A percentile compares a stretch with the other conserved stretches of the same genome.
Conservation (phyloP, 2,329 filamentous ascomycete genomes). For the Zymoseptoria brevis region DNA sequence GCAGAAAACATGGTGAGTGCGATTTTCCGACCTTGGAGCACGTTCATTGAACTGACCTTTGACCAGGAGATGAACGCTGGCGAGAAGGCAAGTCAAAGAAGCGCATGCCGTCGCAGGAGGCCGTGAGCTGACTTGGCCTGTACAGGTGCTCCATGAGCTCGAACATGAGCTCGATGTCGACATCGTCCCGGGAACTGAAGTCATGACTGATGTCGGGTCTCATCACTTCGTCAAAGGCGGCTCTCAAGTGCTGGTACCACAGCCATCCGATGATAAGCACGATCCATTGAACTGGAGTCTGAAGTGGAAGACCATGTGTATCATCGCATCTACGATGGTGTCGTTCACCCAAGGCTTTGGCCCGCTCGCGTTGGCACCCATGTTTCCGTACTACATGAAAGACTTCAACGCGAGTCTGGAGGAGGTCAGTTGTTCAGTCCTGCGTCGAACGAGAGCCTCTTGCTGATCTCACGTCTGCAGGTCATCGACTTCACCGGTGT, state of each 20-base stretch:
- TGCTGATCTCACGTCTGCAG: slow-evolving; percentile 2
- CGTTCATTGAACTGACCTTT: not conserved
- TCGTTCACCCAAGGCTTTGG: slow-evolving; percentile 50
- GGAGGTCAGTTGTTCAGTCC: not conserved
- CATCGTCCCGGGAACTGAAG: slow-evolving; percentile 51
- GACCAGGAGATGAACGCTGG: slow-evolving; percentile 17
- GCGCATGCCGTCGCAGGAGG: not conserved
- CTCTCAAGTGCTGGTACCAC: slow-evolving; percentile 43
- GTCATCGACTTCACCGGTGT: slow-evolving; percentile 52
- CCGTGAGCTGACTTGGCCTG: not conserved
- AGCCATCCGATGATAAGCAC: slow-evolving; percentile 39
- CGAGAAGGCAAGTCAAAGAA: slow-evolving; percentile 4
- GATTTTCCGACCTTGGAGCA: not conserved
- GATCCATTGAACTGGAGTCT: slow-evolving; percentile 40
- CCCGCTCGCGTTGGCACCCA: slow-evolving; percentile 48
- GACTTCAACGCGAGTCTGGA: slow-evolving; percentile 40
- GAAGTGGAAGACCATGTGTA: slow-evolving; percentile 43
- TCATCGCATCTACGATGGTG: slow-evolving; percentile 39
- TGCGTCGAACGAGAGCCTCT: not conserved
- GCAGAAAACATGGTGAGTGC: not conserved
- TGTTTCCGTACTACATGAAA: slow-evolving; percentile 52
- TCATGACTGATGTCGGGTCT: slow-evolving; percentile 53
- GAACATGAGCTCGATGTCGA: slow-evolving; percentile 47
- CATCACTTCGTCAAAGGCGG: slow-evolving; percentile 57
- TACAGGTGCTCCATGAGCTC: slow-evolving; percentile 39